Evolutionary conservation across 1,284 basidiomycete genomes (phyloP).

Genomic region (Paramarasmius palmivorus): DNA sequence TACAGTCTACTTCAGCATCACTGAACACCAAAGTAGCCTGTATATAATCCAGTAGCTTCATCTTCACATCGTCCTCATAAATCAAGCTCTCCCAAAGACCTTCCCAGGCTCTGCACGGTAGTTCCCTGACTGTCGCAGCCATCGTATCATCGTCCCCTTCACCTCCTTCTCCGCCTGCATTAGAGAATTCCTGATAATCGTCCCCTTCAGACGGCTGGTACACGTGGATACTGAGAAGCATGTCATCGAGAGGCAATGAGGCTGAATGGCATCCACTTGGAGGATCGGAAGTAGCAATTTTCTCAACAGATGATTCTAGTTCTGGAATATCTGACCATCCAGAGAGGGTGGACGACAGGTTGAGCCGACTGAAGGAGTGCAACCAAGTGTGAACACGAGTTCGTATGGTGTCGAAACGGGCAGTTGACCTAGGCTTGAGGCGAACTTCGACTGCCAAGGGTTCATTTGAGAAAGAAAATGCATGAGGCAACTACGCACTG

Average conservation of each 20-base stretch:
- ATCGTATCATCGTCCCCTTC: constrained; percentile 77
- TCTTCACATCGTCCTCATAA: constrained; percentile 89
- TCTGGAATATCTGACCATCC: constrained; percentile 77
- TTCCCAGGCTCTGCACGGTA: constrained; percentile 83
- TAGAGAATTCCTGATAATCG: constrained; percentile 78
- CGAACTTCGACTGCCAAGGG: constrained; percentile 77
- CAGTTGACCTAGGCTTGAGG: constrained; percentile 61
- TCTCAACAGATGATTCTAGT: constrained; percentile 75
- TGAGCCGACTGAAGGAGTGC: constrained; percentile 56
- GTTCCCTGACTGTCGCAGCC: constrained; percentile 84
- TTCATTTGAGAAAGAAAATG: constrained; percentile 5
- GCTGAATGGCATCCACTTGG: constrained; percentile 44
- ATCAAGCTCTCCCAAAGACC: constrained; percentile 92
- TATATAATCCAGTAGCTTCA: constrained; percentile 89
- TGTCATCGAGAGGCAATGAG: constrained; percentile 58
- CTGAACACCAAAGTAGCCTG: constrained; percentile 91
- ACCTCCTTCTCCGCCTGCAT: constrained; percentile 50
- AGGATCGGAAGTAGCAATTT: constrained; percentile 75
- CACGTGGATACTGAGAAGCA: constrained; percentile 78
- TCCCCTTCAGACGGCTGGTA: constrained; percentile 79
- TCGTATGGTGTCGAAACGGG: constrained; percentile 73
- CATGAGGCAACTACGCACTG: constrained; percentile 35
- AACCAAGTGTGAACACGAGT: constrained; percentile 64
- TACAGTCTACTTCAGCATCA: constrained; percentile 86
- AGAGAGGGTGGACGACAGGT: constrained; percentile 63